Evolutionary conservation across 2,329 filamentous ascomycete genomes (phyloP), one percentile per base, ranked within the genome.

Genomic region (Trichoderma sp.): DNA sequence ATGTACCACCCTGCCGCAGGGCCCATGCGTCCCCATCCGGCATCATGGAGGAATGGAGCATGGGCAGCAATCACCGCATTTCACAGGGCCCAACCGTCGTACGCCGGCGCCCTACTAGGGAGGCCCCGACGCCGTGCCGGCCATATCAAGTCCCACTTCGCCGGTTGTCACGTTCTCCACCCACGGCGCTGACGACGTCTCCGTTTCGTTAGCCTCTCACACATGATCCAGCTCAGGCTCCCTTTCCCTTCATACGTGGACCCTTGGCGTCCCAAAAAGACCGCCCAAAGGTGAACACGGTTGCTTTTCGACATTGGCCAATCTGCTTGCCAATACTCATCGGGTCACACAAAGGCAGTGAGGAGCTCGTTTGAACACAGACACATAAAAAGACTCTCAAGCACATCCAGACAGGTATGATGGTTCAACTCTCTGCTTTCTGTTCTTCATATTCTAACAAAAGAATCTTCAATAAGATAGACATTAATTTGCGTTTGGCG

Each of bases 101-200:
- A 41, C 35, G 21, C 65, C 74, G 74, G 67, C 27, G 53, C 74
- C 74, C 66, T 64, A 66, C 66, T 38, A 50, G 56, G 38, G 21
- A 24, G 18, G 9, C 33, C 38, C 73, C 53, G 65, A 68, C 21
- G 56, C 73, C 64, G 73, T 50, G 53, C 73, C 73, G 73, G 69
- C 41, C 59, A 33, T 45, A 71, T 65, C 65, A 60, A 60, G 74
- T 75, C 74, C 74, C 74, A 75, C 74, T 71, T 75, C 60, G 74
- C 66, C 74, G 74, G 59, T 7, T 35, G 60, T 24, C 74, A 59
- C 29, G 41, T 60, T 71, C 66, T 35, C 66, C 66, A 71, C 66
- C 33, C 35, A 71, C 74, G 74, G 74, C 74, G 59, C 59, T 63
- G 62, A 64, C 60, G 59, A 71, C 29, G 66, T 75, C 74, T 21